Conservation (phyloP, 371 early-diverging fungal genomes). For the Fennellomyces sp. region DNA sequence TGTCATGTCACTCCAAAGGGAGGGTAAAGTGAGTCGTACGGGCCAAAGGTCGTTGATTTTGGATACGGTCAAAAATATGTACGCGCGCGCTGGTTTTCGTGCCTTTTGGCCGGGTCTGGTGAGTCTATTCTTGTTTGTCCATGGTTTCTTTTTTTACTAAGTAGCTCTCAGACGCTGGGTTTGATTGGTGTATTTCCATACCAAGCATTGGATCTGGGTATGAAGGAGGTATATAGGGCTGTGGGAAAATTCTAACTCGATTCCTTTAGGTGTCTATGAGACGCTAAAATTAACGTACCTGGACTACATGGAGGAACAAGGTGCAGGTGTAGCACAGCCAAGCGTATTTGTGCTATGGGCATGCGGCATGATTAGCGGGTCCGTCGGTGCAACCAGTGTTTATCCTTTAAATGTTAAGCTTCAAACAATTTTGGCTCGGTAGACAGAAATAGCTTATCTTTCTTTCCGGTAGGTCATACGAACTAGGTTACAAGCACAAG, state of each 20-base stretch:
- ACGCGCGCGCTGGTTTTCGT: constrained; percentile 58
- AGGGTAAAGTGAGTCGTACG: not conserved
- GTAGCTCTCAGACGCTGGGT: constrained; percentile 53
- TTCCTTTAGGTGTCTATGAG: constrained; percentile 58
- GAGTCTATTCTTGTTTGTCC: too few species aligned
- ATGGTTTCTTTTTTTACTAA: too few species aligned
- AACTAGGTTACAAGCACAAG: constrained; percentile 84
- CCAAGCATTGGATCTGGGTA: constrained; percentile 74
- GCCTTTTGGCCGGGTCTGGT: constrained; percentile 79
- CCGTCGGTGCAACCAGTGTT: constrained; percentile 67
- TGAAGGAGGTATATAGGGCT: not conserved
- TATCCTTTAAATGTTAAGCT: constrained; percentile 60
- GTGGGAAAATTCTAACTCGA: not conserved
- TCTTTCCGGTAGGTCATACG: constrained; percentile 63
- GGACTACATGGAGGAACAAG: constrained; percentile 41
- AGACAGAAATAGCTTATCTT: not conserved
- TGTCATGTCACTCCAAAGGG: constrained; percentile 57
- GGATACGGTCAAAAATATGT: constrained; percentile 59
- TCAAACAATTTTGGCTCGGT: not conserved
- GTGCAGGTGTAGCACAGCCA: constrained; percentile 35
- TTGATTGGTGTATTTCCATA: constrained; percentile 80
- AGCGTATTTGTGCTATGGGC: constrained; percentile 57
- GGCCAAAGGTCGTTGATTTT: constrained; percentile 15
- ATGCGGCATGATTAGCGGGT: constrained; percentile 73
- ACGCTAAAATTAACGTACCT: constrained; percentile 70